Conservation (phyloP, 2,329 filamentous ascomycete species). For the Colletotrichum phormii region DNA sequence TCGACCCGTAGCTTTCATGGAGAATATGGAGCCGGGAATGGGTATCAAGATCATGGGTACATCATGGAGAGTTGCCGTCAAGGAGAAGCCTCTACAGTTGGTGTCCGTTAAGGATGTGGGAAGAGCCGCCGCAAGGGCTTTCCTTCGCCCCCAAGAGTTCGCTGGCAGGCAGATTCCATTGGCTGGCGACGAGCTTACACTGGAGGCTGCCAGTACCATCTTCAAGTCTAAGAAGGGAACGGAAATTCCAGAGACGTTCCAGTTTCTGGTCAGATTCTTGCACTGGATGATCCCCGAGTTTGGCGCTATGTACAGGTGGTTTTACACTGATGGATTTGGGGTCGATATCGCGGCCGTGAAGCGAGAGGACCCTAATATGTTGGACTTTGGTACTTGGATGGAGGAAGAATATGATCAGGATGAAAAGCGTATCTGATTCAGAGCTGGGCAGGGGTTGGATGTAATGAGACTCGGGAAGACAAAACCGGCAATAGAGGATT, state of each 20-base stretch:
- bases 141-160: conserved; percentile 47
- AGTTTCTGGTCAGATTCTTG: not conserved
- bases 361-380: not conserved
- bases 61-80: conserved; percentile 44
- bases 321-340: not conserved
- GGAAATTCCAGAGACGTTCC: not conserved
- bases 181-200: conserved; percentile 52
- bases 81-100: conserved; percentile 48
- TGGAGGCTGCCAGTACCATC: conserved; percentile 44
- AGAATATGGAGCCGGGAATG: conserved; percentile 52
- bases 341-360: not conserved
- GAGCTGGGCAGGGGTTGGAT: no score
- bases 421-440: no score
- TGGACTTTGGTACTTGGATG: no score
- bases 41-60: conserved; percentile 46
- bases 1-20: conserved; percentile 69
- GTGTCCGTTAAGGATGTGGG: conserved; percentile 55
- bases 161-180: conserved; percentile 46
- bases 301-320: not conserved
- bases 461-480: no score
- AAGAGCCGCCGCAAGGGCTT: conserved; percentile 51
- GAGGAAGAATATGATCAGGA: no score
- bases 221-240: conserved; percentile 39
- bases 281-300: not conserved
- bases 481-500: no score